Evolutionary conservation across 805 yeast genomes (phyloP).

Genomic region (Candida morakotiae): DNA sequence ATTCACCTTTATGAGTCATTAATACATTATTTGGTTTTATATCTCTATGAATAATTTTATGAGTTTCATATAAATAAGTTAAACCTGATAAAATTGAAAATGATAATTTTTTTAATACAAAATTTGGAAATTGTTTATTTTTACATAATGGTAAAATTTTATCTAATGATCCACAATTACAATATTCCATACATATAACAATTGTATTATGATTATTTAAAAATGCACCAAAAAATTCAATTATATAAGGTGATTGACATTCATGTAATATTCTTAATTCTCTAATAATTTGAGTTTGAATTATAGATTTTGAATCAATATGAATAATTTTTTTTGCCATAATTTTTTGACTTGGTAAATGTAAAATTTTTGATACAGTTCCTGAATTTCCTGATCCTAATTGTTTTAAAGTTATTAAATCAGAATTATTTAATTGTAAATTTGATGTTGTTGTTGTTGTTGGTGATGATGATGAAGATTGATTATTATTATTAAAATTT

Average conservation of each 20-base stretch:
- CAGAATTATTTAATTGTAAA: conserved; percentile 42
- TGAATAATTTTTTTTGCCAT: conserved; percentile 91
- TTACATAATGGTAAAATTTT: conserved; percentile 57
- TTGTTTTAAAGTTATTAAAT: conserved; percentile 68
- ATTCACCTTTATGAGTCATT: conserved; percentile 78
- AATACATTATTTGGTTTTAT: conserved; percentile 94
- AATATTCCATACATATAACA: conserved; percentile 90
- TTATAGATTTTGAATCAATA: conserved; percentile 74
- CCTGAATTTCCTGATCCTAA: conserved; percentile 96
- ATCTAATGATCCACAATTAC: conserved; percentile 92
- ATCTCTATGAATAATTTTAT: conserved; percentile 91
- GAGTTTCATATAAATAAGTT: conserved; percentile 73
- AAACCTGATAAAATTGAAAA: conserved; percentile 77
- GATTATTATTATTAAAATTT: conserved; percentile 8
- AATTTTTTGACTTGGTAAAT: conserved; percentile 79
- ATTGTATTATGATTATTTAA: conserved; percentile 63
- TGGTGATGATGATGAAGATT: conserved; percentile 23
- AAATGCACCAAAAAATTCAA: conserved; percentile 89
- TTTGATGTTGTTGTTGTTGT: conserved; percentile 32
- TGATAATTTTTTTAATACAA: conserved; percentile 68
- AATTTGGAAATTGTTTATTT: conserved; percentile 45
- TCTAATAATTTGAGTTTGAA: conserved; percentile 78
- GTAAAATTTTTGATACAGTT: conserved; percentile 81
- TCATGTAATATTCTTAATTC: conserved; percentile 90
- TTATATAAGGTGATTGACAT: conserved; percentile 78